Evolutionary conservation across 495 filamentous ascomycete genomes (phyloP).

Genomic region (Pseudomonodictys pantanalensis): DNA sequence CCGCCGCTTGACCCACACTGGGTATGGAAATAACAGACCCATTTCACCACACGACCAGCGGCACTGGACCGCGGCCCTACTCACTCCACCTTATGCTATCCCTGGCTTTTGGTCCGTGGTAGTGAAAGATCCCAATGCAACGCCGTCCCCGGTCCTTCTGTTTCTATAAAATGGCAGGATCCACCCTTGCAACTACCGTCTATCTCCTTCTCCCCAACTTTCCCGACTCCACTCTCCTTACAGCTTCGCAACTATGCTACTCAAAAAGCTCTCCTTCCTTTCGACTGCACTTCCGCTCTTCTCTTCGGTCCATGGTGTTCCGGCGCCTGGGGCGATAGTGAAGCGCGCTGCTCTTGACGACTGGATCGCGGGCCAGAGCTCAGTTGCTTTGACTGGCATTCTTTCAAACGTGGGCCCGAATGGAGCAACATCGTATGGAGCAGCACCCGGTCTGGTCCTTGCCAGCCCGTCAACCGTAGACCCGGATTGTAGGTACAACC

Average conservation of each 20-base stretch:
- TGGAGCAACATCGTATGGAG: constrained; percentile 11
- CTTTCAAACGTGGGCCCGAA: constrained; percentile 11
- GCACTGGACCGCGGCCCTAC: no score
- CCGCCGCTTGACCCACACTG: no score
- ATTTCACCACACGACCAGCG: no score
- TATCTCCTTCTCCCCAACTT: no score
- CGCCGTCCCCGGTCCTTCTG: no score
- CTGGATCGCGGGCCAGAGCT: constrained; percentile 3
- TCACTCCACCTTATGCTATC: no score
- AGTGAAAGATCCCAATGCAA: no score
- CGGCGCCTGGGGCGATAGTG: not conserved
- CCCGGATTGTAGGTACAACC: constrained; percentile 2
- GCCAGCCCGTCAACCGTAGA: constrained; percentile 10
- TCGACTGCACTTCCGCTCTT: not conserved
- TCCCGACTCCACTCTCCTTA: no score
- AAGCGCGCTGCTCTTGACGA: constrained; percentile 10
- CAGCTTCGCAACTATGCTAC: not conserved
- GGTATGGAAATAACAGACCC: no score
- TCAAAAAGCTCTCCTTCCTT: not conserved
- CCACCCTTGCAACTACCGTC: no score
- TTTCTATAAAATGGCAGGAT: no score
- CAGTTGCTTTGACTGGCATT: constrained; percentile 3
- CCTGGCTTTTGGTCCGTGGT: no score
- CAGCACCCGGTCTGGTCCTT: constrained; percentile 4
- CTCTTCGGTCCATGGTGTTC: not conserved